Evolutionary conservation across 2,329 filamentous ascomycete genomes (phyloP), one percentile per base, ranked within the genome.

Genomic region (Drechslerella coelobrocha): DNA sequence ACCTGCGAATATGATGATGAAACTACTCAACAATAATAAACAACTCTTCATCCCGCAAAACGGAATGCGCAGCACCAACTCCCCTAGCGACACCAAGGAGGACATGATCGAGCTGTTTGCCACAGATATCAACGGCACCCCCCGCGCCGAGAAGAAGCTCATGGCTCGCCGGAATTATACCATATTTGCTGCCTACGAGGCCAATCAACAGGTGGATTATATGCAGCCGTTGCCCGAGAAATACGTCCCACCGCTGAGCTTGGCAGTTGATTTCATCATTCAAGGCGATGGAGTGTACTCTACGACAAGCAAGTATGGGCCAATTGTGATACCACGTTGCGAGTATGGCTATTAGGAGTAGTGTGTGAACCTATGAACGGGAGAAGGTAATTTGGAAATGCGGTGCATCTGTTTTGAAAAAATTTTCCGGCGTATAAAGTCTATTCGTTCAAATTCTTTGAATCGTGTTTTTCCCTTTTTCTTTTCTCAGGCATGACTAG

Each of bases 61-160:
- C 79, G 93, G 93, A n/a, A 85, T 88, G 74, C 83, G 86, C 73
- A 84, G 82, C 68, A 83, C 84, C 0, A 87, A 91, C 62, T 85
- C 86, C 73, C 88, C 89, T 0, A 89, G 88, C 1, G 94, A 99
- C 78, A 99, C 94, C 50, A 97, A 99, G 80, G 94, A 99, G 79
- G 94, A 99, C 80, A 99, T 99, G 94, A 96, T 99, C 90, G 94
- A 99, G 82, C 95, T 99, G 74, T 99, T 99, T 84, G 91, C 94
- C 76, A 90, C 89, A 6, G 94, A 99, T 76, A 91, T 94, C 14
- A 91, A 88, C 59, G 93, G 94, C n/a, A 83, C 86, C 34, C 83
- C 87, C 0, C 84, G 92, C 50, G 93, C 97, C 79, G 83, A 92
- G 77, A 92, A 92, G 81, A 90, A 93, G 77, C 84, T 99, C 55